phyloP scores from a whole-genome alignment of 768 basidiomycete genomes.

The Russula foetens region DNA sequence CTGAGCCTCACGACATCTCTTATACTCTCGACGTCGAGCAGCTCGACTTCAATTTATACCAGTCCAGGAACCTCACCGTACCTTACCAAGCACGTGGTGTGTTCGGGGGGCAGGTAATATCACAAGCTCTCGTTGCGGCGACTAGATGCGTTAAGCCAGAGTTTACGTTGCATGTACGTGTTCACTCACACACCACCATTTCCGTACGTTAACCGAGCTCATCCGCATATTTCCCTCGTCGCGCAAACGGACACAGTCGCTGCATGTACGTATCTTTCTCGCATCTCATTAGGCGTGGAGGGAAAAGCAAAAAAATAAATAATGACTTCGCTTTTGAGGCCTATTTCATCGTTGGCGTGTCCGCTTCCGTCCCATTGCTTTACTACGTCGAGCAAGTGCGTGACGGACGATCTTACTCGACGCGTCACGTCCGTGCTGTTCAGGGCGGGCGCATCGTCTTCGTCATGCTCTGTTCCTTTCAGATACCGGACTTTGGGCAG shows the following conservation, averaged over 20 bases:
- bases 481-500: constrained; percentile 70
- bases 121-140: constrained; percentile 76
- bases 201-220: not conserved
- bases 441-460: constrained; percentile 47
- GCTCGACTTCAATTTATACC: constrained; percentile 68
- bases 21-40: constrained; percentile 72
- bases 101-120: constrained; percentile 86
- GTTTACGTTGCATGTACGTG: constrained; percentile 66
- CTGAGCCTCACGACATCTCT: constrained; percentile 41
- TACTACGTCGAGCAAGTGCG: constrained; percentile 73
- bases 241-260: constrained; percentile 36
- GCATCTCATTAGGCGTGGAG: not conserved
- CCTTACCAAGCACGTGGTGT: constrained; percentile 60
- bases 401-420: constrained; percentile 66
- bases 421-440: constrained; percentile 39
- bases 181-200: no score
- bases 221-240: not conserved
- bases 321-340: constrained; percentile 38
- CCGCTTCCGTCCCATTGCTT: constrained; percentile 62
- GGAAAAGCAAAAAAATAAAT: no score
- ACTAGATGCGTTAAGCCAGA: constrained; percentile 61
- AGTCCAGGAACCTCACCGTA: constrained; percentile 65
- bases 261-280: constrained; percentile 47
- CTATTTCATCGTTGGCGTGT: constrained; percentile 74
- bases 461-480: constrained; percentile 75